These are phyloP conservation scores for Schizonepeta tenuifolia DNA, from an alignment of 257 asterid species.

Conservation along the genomic window DNA sequence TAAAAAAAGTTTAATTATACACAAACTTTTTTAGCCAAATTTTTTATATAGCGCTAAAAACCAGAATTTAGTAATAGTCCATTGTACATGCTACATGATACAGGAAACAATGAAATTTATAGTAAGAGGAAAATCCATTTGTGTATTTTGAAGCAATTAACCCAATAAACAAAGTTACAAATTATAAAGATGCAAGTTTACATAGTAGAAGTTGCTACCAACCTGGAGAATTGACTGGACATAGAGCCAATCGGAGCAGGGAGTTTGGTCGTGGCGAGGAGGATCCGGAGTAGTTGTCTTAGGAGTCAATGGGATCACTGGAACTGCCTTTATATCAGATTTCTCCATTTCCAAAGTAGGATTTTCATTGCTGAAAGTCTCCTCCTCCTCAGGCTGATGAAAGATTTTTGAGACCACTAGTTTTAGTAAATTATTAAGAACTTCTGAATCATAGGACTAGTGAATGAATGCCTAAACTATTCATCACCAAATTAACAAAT, in stretches of 20 bases:
- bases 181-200: background rate
- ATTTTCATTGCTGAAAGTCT: conserved; percentile 35
- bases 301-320: conserved; percentile 74
- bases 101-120: no score
- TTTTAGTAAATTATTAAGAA: background rate
- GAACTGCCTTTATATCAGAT: conserved; percentile 38
- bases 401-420: conserved; percentile 64
- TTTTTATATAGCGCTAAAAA: no score
- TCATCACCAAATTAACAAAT: background rate
- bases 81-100: no score
- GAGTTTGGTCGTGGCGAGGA: conserved; percentile 57
- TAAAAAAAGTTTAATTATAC: no score
- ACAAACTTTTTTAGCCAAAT: no score
- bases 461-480: background rate
- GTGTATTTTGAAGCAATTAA: no score
- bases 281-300: conserved; percentile 60
- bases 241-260: conserved; percentile 46
- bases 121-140: no score
- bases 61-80: no score
- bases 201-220: conserved; percentile 28
- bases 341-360: conserved; percentile 45
- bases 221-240: conserved; percentile 55
- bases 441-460: background rate
- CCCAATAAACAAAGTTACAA: background rate
- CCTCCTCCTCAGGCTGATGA: conserved; percentile 73